Base-by-base conservation (phyloP, 78 protist species). In the Chrysochromulina tobinii region DNA sequence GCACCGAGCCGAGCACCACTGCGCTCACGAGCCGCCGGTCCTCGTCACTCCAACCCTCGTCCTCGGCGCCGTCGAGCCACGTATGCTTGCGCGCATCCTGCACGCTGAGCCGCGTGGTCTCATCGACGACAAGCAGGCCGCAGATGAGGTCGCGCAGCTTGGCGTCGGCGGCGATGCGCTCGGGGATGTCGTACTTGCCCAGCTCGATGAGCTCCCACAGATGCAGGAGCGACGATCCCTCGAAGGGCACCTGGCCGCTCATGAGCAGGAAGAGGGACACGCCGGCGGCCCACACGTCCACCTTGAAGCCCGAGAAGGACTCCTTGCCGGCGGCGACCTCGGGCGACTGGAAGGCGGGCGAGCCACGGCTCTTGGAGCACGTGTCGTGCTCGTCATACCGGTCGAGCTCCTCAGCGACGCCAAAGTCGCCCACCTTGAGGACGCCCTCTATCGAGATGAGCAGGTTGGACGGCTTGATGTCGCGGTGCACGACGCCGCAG, bases 331-430 rank as follows among this genome's bases (percentile, higher is more conserved):
- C 18, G 48, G 48, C 59, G 58, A 75, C 87, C 50, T 95, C 96
- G 53, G 97, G 96, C 61, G 97, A 92, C 92, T 94, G 94, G 57
- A 94, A 95, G 23, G 95, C 97, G 72, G 97, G 97, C 59, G 97
- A 94, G 1, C 97, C 97, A 79, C 90, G 92, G n/a, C 87, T 73
- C 93, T 92, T 88, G 38, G 93, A 87, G 58, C 88, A 53, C 67
- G 89, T 89, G 79, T 95, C 96, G 54, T 9, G 68, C 68, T 58
- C 91, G 92, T 53, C 92, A 21, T 92, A 72, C 27, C 55, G 88
- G 3, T 85, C 73, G 53, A 88, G 51, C 87, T 85, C 90, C 77
- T 92, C 94, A n/a, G 95, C 55, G 94, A 92, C 53, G 51, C 98
- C 98, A 55, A 96, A 97, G 88, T 96, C 97, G 25, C 92, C 90